Percentiles rank a stretch among this genome's conserved stretches.
These are phyloP conservation scores for Epithemia pelagica DNA, from an alignment of 108 stramenopile genomes.

Conservation along the genomic window DNA sequence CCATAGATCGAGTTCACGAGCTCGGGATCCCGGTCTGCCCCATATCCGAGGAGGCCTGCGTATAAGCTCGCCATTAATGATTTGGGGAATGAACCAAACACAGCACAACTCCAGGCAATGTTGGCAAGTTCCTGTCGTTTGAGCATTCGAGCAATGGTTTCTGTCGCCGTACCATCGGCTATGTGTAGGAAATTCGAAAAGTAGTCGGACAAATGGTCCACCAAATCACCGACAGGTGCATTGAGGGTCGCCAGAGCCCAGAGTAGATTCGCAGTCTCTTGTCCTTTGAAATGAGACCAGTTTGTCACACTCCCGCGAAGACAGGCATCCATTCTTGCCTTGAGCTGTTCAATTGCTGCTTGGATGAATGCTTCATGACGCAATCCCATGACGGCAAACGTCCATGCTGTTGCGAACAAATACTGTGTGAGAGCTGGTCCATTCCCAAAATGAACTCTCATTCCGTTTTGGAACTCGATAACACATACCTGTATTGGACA, in stretches of 20 bases:
- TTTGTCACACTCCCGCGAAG: constrained; percentile 7
- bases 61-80: constrained; percentile 48
- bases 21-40: constrained; percentile 31
- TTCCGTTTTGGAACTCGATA: too few species aligned
- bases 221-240: constrained; percentile 27
- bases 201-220: constrained; percentile 40
- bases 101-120: constrained; percentile 56
- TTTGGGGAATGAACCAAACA: constrained; percentile 53
- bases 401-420: constrained; percentile 69
- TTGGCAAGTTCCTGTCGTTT: constrained; percentile 75
- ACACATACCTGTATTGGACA: too few species aligned
- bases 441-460: too few species aligned
- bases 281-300: constrained; percentile 35
- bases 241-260: constrained; percentile 76
- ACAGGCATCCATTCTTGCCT: neutral
- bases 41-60: constrained; percentile 51
- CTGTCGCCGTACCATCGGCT: constrained; percentile 14
- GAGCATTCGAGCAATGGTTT: constrained; percentile 30
- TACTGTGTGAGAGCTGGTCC: too few species aligned
- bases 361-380: constrained; percentile 55
- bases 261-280: constrained; percentile 72
- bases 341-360: constrained; percentile 15
- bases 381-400: constrained; percentile 63
- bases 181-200: neutral
- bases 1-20: constrained; percentile 17